Base-by-base conservation (phyloP, 345 rosid genomes). In the Cardamine chenopodiifolia region DNA sequence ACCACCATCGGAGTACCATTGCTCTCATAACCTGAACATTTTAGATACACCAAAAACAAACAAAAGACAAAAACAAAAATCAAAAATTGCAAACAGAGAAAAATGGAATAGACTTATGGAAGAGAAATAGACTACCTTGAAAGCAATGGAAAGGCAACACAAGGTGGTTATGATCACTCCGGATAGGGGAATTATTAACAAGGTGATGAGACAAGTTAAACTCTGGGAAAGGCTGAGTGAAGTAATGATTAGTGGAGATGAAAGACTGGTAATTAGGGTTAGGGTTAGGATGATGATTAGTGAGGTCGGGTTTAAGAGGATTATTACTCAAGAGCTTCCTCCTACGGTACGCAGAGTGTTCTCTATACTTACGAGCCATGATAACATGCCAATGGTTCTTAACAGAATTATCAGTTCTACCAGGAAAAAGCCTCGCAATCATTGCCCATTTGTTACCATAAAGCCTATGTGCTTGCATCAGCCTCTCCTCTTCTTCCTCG, bases 371-470 rank as follows among this genome's bases (percentile, higher is more conserved):
- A 66, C 97, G 92, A 35, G 99, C 96, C 99, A 95, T 95, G 9
- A 95, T 80, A 13, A 95, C 99, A 84, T 95, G 99, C 97, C 97
- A 95, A 79, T 95, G 97, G 62, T 95, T 95, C 92, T 95, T 95
- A 28, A 95, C 97, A 29, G 97, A 92, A 67, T 95, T 95, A 81
- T 95, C 99, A n/a, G 99, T 95, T 72, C 99, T 87, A 22, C 99
- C 99, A 18, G 99, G 97, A 67, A 95, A 95, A 10, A 95, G 85
- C 85, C 97, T 83, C 0, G 99, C 97, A 57, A 95, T 95, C 97
- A 95, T 88, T 53, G 99, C 97, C 99, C 99, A 95, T 78, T 91
- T 92, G 90, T 92, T 95, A 4, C 97, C 99, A 74, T 95, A 92
- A 37, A 92, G 81, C 65, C 97, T 87, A 76, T 95, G 97, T 47